Evolutionary conservation across 2,329 filamentous ascomycete genomes (phyloP).

Genomic region (Trichoderma brevicompactum): DNA sequence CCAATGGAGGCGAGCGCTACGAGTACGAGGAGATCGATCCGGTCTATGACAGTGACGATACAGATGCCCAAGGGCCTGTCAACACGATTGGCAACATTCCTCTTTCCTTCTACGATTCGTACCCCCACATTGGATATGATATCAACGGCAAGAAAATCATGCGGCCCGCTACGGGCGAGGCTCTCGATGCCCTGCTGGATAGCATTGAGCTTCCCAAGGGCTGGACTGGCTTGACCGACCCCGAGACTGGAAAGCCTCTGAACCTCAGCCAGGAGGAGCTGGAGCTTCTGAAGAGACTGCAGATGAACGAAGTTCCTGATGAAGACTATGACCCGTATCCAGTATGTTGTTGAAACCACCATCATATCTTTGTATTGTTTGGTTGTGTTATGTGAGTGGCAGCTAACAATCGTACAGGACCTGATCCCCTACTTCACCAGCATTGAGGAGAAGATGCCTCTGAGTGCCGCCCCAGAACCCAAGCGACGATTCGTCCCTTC

Average conservation of each 20-base stretch:
- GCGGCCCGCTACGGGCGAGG: slow-evolving; percentile 91
- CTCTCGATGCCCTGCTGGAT: slow-evolving; percentile 88
- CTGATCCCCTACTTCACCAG: slow-evolving; percentile 94
- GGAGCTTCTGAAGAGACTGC: slow-evolving; percentile 83
- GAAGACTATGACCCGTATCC: slow-evolving; percentile 94
- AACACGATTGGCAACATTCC: slow-evolving; percentile 98
- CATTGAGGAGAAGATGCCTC: slow-evolving; percentile 88
- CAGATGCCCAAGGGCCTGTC: slow-evolving; percentile 73
- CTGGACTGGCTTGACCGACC: slow-evolving; percentile 95
- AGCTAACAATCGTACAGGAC: slow-evolving; percentile 53
- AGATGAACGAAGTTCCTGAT: slow-evolving; percentile 83
- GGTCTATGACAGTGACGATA: slow-evolving; percentile 94
- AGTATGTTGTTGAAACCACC: slow-evolving; percentile 48
- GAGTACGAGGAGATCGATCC: slow-evolving; percentile 93
- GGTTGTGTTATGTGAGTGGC: too few relatives aligned
- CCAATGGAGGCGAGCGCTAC: slow-evolving; percentile 88
- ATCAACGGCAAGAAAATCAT: slow-evolving; percentile 99
- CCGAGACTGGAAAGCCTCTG: slow-evolving; percentile 88
- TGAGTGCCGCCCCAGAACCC: slow-evolving; percentile 92
- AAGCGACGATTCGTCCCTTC: slow-evolving; percentile 95
- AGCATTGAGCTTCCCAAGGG: slow-evolving; percentile 97
- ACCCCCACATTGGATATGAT: slow-evolving; percentile 97
- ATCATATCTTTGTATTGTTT: too few relatives aligned
- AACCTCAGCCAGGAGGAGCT: slow-evolving; percentile 86
- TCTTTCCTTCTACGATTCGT: slow-evolving; percentile 93